Conservation (phyloP, 2,329 filamentous ascomycete species). For the Phialocephala subalpina region DNA sequence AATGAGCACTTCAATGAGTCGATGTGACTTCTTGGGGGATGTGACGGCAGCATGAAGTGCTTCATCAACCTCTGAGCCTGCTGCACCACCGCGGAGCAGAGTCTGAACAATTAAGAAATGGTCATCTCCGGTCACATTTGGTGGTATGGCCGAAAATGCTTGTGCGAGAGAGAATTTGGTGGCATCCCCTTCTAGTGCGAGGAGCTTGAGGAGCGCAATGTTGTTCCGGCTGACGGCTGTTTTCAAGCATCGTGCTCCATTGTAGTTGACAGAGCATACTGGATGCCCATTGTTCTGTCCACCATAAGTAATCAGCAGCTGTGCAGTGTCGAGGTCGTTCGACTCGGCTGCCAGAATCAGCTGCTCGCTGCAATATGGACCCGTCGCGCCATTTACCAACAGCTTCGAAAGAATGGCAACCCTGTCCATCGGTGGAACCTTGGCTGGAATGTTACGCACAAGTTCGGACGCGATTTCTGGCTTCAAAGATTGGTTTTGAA, state of each 20-base stretch:
- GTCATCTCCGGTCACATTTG: slow-evolving; percentile 16
- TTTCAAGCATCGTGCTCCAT: slow-evolving; percentile 34
- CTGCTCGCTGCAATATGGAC: slow-evolving; percentile 33
- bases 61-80: slow-evolving; percentile 27
- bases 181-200: slow-evolving; percentile 27
- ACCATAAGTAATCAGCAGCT: slow-evolving; percentile 34
- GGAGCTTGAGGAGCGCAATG: slow-evolving; percentile 25
- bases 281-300: slow-evolving; percentile 14
- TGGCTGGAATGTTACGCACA: slow-evolving; percentile 20
- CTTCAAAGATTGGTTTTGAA: slow-evolving; percentile 25
- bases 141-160: slow-evolving; percentile 27
- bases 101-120: slow-evolving; percentile 25
- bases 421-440: slow-evolving; percentile 15
- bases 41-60: slow-evolving; percentile 20
- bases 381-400: slow-evolving; percentile 33
- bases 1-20: slow-evolving; percentile 29
- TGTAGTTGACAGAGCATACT: slow-evolving; percentile 38
- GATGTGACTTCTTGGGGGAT: slow-evolving; percentile 11
- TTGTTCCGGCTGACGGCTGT: slow-evolving; percentile 29
- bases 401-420: slow-evolving; percentile 30
- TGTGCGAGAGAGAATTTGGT: slow-evolving; percentile 28
- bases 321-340: slow-evolving; percentile 35
- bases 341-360: slow-evolving; percentile 35
- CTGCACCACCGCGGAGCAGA: slow-evolving; percentile 28
- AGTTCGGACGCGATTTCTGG: slow-evolving; percentile 30